Base-by-base conservation (phyloP, 306 rosid species). In the Rosa lucieae region DNA sequence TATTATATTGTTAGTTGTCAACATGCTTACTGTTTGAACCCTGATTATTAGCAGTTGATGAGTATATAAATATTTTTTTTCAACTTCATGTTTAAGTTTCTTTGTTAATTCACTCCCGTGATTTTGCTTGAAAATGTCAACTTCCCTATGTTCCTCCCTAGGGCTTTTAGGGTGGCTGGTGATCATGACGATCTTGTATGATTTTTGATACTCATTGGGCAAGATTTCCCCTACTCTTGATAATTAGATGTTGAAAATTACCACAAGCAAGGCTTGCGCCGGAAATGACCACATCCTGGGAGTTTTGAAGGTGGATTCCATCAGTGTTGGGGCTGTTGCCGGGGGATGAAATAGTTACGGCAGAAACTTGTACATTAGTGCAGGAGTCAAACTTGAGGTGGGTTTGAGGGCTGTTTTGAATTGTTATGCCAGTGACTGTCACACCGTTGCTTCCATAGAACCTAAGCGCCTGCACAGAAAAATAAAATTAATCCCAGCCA, bases 271-370 rank as follows among this genome's bases (percentile, higher is more conserved):
- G 85, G 63, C 67, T 90, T 55, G 80, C 88, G 39, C 88, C 68
- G 1, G 77, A 89, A 52, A 92, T 90, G 80, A 61, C 78, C 11
- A 86, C 95, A 3, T 77, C 48, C 74, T 77, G 82, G 20, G 95
- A 89, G 77, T 89, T 92, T 61, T 90, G 95, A 0, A 92, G 86
- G 83, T 92, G 97, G 55, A 92, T 90, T 73, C 97, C 97, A 80
- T 92, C 95, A 0, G 97, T 92, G 85, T 92, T 92, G 74, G 93
- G 95, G 76, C 93, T 90, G 81, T 89, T 81, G 15, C 89, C 90
- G 0, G 97, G 97, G 17, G 95, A 92, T 8, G 92, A 89, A 79
- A 80, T 51, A 1, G 35, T 79, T 40, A 90, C 67, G 13, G 17
- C 79, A 74, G 58, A 89, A 8, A 92, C 97, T 32, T 87, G 90